A percentile compares a stretch with the other conserved stretches of the same genome.
These are phyloP conservation scores for Boletus calvinii DNA, from an alignment of 1,284 basidiomycete species.

Conservation along the genomic window DNA sequence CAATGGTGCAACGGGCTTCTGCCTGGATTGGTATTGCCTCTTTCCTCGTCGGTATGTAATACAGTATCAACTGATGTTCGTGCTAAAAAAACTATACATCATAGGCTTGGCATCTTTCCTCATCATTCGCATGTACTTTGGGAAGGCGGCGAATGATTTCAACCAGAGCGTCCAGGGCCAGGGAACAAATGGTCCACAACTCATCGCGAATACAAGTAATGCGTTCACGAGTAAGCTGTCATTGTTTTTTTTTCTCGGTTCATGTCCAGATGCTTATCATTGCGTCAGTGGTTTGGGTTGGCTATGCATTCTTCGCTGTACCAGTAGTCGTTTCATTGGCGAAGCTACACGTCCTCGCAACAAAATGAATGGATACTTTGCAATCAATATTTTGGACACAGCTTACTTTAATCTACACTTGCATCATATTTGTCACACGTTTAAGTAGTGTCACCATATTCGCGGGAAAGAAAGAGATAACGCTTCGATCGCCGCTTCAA, in stretches of 20 bases:
- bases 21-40: conserved; percentile 75
- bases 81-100: conserved; percentile 2
- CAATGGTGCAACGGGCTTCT: conserved; percentile 55
- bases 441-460: no score
- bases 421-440: no score
- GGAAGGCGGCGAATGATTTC: conserved; percentile 74
- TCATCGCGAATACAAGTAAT: conserved; percentile 65
- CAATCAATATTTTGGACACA: conserved; percentile 6
- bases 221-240: conserved; percentile 68
- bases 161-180: conserved; percentile 57
- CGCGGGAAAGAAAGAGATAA: no score
- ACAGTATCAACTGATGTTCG: background rate
- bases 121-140: conserved; percentile 77
- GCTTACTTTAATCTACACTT: background rate
- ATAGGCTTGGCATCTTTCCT: conserved; percentile 69
- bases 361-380: conserved; percentile 33
- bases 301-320: conserved; percentile 69
- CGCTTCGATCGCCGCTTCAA: conserved; percentile 28
- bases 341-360: conserved; percentile 61
- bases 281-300: conserved; percentile 68
- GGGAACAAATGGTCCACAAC: conserved; percentile 51
- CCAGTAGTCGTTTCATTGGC: conserved; percentile 68
- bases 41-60: conserved; percentile 63
- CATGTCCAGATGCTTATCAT: conserved; percentile 9
- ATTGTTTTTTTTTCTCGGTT: background rate